Conservation (phyloP, 495 filamentous ascomycete genomes). For the Aspergillus baeticus region DNA sequence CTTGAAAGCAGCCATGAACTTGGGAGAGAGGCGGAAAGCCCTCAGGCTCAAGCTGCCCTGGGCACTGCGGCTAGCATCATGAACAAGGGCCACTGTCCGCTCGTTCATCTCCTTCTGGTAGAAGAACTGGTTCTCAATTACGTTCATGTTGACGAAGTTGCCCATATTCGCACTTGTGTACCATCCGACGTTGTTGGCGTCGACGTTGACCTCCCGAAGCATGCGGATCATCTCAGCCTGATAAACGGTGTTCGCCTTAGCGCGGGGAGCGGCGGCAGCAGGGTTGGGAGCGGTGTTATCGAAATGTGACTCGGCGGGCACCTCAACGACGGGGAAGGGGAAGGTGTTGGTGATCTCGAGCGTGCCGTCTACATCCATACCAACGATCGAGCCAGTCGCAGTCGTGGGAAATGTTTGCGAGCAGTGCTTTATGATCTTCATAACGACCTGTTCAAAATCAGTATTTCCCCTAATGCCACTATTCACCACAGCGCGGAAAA, state of each 20-base stretch:
- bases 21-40: constrained; percentile 83
- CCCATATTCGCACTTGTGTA: constrained; percentile 98
- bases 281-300: constrained; percentile 71
- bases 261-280: constrained; percentile 84
- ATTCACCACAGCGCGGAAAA: constrained; percentile 8
- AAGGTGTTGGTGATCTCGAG: constrained; percentile 95
- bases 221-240: constrained; percentile 98
- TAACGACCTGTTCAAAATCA: constrained; percentile 65
- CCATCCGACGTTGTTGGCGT: constrained; percentile 97
- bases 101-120: constrained; percentile 95
- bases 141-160: constrained; percentile 91
- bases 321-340: constrained; percentile 85
- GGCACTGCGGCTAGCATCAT: constrained; percentile 90
- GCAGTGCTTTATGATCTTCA: constrained; percentile 96
- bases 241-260: constrained; percentile 85
- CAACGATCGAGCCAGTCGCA: constrained; percentile 85
- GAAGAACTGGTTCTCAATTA: constrained; percentile 96
- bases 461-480: neutral
- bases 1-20: constrained; percentile 91
- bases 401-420: constrained; percentile 82
- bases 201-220: constrained; percentile 94
- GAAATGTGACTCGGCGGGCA: constrained; percentile 74
- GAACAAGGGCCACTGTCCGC: constrained; percentile 87
- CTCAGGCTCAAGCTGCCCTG: constrained; percentile 87
- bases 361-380: constrained; percentile 81